Evolutionary conservation across 768 basidiomycete species (phyloP).

Genomic region (Hirschioporus abietinus): DNA sequence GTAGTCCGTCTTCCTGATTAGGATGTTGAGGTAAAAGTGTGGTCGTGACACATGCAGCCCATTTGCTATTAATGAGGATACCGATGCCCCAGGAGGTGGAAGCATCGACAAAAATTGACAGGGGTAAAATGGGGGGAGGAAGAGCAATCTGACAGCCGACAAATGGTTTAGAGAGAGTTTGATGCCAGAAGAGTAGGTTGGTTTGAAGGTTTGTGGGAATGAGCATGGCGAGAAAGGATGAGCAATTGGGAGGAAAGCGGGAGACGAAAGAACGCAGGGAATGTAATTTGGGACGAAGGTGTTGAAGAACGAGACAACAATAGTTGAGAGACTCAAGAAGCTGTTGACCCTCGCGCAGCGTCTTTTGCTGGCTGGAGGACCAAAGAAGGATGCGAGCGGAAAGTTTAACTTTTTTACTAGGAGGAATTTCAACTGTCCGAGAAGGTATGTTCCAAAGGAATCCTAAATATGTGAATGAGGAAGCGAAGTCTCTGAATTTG

Average conservation of each 20-base stretch:
- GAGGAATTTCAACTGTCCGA: conserved; percentile 21
- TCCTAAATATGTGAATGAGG: conserved; percentile 20
- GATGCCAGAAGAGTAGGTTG: conserved; percentile 26
- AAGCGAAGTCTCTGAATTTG: conserved; percentile 11
- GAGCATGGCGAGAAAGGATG: conserved; percentile 1
- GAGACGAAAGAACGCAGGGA: conserved; percentile 24
- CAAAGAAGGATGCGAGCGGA: conserved; percentile 11
- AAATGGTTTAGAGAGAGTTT: conserved; percentile 7
- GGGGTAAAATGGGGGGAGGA: conserved; percentile 14
- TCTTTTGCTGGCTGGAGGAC: neutral
- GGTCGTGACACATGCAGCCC: no score
- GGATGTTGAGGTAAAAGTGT: no score
- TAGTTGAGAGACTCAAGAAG: conserved; percentile 24
- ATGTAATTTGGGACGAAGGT: conserved; percentile 25
- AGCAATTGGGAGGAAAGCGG: conserved; percentile 15
- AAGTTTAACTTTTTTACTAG: conserved; percentile 25
- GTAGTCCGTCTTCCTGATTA: no score
- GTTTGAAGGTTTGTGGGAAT: conserved; percentile 10
- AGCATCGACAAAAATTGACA: conserved; percentile 35
- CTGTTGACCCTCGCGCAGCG: neutral
- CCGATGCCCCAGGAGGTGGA: conserved; percentile 39
- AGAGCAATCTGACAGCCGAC: conserved; percentile 15
- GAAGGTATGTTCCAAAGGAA: conserved; percentile 25
- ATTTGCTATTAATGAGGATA: conserved; percentile 26
- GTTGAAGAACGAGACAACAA: conserved; percentile 25